A percentile compares a stretch with the other conserved stretches of the same genome.
Evolutionary conservation across 2,329 filamentous ascomycete species (phyloP).

Genomic region (Calycina marina): DNA sequence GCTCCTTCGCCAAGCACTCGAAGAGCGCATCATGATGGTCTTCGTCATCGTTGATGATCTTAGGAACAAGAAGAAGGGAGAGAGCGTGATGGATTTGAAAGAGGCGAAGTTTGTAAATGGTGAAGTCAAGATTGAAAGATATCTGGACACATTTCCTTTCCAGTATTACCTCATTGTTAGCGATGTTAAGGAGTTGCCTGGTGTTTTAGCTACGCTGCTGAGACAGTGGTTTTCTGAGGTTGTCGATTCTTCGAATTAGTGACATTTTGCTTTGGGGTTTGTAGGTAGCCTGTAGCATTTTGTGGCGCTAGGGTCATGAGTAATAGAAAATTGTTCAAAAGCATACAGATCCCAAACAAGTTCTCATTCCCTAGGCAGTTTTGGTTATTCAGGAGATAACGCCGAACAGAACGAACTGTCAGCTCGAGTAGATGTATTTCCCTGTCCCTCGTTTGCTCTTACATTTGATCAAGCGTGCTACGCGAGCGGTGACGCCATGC

Average conservation of each 20-base stretch:
- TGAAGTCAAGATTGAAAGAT: slow-evolving; percentile 67
- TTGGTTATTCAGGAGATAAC: too few species aligned
- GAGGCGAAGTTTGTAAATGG: slow-evolving; percentile 70
- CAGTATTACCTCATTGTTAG: slow-evolving; percentile 92
- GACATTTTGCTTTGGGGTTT: not conserved
- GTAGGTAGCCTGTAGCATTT: not conserved
- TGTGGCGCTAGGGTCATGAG: not conserved
- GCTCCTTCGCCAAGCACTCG: slow-evolving; percentile 73
- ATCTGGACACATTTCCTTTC: slow-evolving; percentile 93
- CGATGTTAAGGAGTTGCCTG: slow-evolving; percentile 79
- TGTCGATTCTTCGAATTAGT: slow-evolving; percentile 15
- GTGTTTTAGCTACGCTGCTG: slow-evolving; percentile 72
- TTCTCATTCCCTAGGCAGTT: too few species aligned
- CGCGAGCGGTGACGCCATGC: too few species aligned
- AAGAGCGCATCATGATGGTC: slow-evolving; percentile 93
- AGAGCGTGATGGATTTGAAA: slow-evolving; percentile 75
- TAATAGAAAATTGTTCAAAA: too few species aligned
- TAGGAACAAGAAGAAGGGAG: slow-evolving; percentile 33
- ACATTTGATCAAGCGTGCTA: too few species aligned
- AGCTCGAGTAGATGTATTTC: too few species aligned
- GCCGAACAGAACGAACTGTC: too few species aligned
- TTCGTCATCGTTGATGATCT: slow-evolving; percentile 85
- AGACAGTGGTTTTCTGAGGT: slow-evolving; percentile 89
- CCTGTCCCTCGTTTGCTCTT: too few species aligned
- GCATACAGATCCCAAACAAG: too few species aligned